Evolutionary conservation across 2,329 filamentous ascomycete genomes (phyloP).

Genomic region (Akanthomyces uredinophilus): DNA sequence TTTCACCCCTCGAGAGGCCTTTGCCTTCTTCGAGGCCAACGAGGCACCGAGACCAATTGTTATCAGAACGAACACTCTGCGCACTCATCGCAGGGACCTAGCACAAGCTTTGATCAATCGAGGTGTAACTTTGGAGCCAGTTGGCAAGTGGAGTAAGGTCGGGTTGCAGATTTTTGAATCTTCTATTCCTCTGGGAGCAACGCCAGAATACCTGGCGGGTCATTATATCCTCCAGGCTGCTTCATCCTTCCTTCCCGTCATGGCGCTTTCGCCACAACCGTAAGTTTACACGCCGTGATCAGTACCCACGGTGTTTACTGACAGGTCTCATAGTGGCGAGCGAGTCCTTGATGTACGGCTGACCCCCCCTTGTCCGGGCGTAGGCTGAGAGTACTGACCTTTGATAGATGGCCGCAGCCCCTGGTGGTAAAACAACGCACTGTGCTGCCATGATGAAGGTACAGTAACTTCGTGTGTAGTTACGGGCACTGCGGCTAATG

Average conservation of each 20-base stretch:
- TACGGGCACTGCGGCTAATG: background rate
- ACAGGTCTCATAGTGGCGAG: constrained; percentile 41
- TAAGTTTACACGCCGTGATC: constrained; percentile 31
- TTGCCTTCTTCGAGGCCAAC: constrained; percentile 98
- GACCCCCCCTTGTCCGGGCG: background rate
- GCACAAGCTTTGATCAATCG: constrained; percentile 93
- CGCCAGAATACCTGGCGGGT: constrained; percentile 92
- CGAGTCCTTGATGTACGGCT: constrained; percentile 64
- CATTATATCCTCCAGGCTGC: constrained; percentile 98
- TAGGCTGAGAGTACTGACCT: background rate
- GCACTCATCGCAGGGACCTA: constrained; percentile 69
- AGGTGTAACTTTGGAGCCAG: constrained; percentile 90
- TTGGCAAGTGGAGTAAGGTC: constrained; percentile 98
- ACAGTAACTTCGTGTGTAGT: background rate
- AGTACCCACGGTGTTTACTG: background rate
- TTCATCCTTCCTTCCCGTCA: constrained; percentile 93
- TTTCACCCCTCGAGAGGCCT: constrained; percentile 88
- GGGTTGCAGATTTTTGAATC: constrained; percentile 95
- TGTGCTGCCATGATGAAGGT: constrained; percentile 85
- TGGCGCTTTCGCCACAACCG: constrained; percentile 93
- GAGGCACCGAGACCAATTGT: constrained; percentile 90
- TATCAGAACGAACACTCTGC: constrained; percentile 93
- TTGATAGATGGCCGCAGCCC: constrained; percentile 74
- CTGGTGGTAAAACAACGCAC: constrained; percentile 94
- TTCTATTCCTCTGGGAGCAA: constrained; percentile 79